These are phyloP conservation scores for Candida orba DNA, from an alignment of 805 yeast genomes.

Conservation along the genomic window DNA sequence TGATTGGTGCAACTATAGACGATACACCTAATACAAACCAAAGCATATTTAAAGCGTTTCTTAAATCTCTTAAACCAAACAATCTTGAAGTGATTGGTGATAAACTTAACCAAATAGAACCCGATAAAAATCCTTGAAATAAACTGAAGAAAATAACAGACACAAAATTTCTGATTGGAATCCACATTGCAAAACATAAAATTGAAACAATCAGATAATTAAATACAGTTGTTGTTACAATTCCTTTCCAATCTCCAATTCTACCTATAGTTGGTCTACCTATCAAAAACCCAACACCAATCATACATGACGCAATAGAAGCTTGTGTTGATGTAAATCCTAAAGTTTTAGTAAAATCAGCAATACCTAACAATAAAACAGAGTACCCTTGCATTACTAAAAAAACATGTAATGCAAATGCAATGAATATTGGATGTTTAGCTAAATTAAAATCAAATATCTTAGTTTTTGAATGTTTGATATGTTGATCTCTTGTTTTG, in stretches of 20 bases:
- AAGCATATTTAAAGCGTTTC: constrained; percentile 41
- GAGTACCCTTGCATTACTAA: constrained; percentile 56
- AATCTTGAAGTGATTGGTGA: constrained; percentile 46
- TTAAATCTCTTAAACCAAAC: constrained; percentile 46
- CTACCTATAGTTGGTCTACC: constrained; percentile 54
- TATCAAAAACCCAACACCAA: constrained; percentile 45
- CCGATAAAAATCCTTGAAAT: constrained; percentile 52
- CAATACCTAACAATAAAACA: constrained; percentile 48
- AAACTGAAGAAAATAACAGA: constrained; percentile 47
- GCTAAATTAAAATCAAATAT: constrained; percentile 37
- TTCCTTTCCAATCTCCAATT: constrained; percentile 44
- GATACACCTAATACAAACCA: constrained; percentile 47
- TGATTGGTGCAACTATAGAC: constrained; percentile 51
- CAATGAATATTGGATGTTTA: constrained; percentile 35
- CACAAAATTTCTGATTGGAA: constrained; percentile 50
- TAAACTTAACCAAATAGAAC: constrained; percentile 49
- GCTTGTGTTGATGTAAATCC: constrained; percentile 53
- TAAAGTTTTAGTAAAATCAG: constrained; percentile 51
- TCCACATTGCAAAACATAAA: constrained; percentile 45
- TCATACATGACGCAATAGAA: constrained; percentile 52
- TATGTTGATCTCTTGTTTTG: constrained; percentile 31
- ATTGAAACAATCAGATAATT: constrained; percentile 34
- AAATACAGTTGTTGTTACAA: constrained; percentile 37
- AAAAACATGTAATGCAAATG: constrained; percentile 33
- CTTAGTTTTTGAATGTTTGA: constrained; percentile 28